Base-by-base conservation (phyloP, 1,139 yeast species). In the Pichia sp. region DNA sequence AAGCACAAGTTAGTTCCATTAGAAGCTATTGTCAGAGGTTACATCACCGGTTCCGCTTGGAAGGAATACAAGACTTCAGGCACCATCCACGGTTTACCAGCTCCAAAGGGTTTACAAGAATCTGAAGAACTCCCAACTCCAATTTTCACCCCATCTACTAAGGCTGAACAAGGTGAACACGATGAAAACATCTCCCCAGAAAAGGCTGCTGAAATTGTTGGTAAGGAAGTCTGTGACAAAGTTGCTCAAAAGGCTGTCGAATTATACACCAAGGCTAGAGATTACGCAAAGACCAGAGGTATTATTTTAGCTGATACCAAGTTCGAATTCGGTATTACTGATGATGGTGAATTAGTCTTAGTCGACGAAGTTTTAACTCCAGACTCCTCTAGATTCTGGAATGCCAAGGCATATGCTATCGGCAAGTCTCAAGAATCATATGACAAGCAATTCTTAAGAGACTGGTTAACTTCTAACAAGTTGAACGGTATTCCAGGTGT, bases 281-380 rank as follows among this genome's bases (percentile, higher is more conserved):
- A 88, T 55, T 91, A 79, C 61, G 99, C 99, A 17, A 75, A 75
- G 54, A 71, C 82, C 7, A 81, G 68, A 58, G 98, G 98, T 7
- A 90, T 93, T 57, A 90, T 93, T 53, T 88, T 93, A 60, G 99
- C 99, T 40, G 99, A 93, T 66, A 93, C 99, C 42, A 93, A 93
- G 71, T 93, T 93, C 60, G 99, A 93, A 66, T 93, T 93, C 69
- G 99, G 99, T 36, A 75, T 89, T 51, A 91, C 86, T 59, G 81
- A 83, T 47, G 74, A 79, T 39, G 68, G 76, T 28, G 77, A 79
- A 45, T 61, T 82, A 28, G 95, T 93, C 14, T 78, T 93, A 46
- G 98, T 93, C 33, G 99, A 93, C 65, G 99, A 93, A 69, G 99
- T 93, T 2, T 76, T 93, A 60, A 93, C 99, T 3, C 99, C 99